Evolutionary conservation across 495 filamentous ascomycete genomes (phyloP), one percentile per base, ranked within the genome.

Genomic region (Daldinia childiae): DNA sequence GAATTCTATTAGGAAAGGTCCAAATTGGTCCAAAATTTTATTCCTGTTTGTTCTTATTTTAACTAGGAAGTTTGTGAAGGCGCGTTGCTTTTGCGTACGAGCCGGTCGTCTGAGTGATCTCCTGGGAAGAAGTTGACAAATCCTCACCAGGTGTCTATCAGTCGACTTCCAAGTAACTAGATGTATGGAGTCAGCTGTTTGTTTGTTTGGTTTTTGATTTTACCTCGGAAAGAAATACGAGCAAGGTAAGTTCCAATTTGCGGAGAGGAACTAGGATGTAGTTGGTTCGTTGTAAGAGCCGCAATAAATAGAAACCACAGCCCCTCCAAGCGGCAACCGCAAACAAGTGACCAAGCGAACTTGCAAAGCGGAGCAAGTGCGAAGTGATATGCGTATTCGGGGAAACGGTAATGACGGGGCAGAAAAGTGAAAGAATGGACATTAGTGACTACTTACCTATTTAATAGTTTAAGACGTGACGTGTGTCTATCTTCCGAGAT

Each of bases 391-490:
- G 29, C 11, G 39, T 43, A 52, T 56, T 29, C 41, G 32, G 30
- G 54, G 41, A 38, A 41, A 61, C 15, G 34, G 26, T 7, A 27
- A 4, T 21, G 38, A 29, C 36, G 36, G 15, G 30, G 29, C 38
- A 24, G 24, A 39, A 66, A 32, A 34, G 17, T 21, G 21, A 26
- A 39, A 30, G 48, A 27, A 39, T n/a, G n/a, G n/a, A n/a, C n/a
- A n/a, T n/a, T n/a, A n/a, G 50, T 38, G n/a, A 54, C 11, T 63
- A 58, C 66, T 73, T 69, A 56, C 71, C 71, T 73, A 21, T 73
- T 62, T 52, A 51, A 62, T 51, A 51, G 24, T 6, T 58, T 27
- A 39, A 52, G 62, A 57, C 26, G 48, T 24, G 41, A 55, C 52
- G 39, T 63, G 52, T 45, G 50, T 27, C 52, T 51, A 27, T 64